Conservation (phyloP, 2,329 filamentous ascomycete species). For the Fusarium tanahbumbuense region DNA sequence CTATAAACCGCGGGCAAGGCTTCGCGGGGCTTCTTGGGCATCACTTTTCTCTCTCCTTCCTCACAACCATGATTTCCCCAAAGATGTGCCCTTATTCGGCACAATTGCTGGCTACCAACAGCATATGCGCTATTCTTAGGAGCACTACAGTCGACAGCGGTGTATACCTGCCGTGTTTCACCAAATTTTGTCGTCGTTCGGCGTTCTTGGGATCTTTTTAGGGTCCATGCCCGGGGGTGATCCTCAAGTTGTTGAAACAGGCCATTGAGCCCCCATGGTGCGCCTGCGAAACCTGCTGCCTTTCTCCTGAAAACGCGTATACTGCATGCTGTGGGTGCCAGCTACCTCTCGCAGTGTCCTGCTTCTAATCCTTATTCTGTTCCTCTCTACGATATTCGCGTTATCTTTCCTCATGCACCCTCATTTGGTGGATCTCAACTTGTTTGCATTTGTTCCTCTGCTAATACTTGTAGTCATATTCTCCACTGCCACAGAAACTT, state of each 20-base stretch:
- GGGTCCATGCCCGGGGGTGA: slow-evolving; percentile 27
- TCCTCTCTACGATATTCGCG: neutral
- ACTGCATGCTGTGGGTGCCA: neutral
- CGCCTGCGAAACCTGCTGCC: slow-evolving; percentile 23
- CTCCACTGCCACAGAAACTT: slow-evolving; percentile 23
- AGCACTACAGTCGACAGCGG: slow-evolving; percentile 7
- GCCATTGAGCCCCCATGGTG: slow-evolving; percentile 17
- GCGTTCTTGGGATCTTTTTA: slow-evolving; percentile 16
- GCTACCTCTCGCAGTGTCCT: neutral
- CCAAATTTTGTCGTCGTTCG: slow-evolving; percentile 13
- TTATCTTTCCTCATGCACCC: slow-evolving; percentile 9
- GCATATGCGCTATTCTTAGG: slow-evolving; percentile 7
- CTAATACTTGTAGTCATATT: slow-evolving; percentile 33
- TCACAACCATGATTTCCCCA: slow-evolving; percentile 6
- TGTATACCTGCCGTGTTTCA: slow-evolving; percentile 9
- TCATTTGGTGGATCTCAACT: slow-evolving; percentile 16
- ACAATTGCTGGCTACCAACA: slow-evolving; percentile 4
- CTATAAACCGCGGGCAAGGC: slow-evolving; percentile 5
- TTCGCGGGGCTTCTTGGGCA: slow-evolving; percentile 13
- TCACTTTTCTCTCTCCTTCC: slow-evolving; percentile 6
- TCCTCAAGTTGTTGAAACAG: slow-evolving; percentile 29
- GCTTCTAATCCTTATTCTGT: neutral
- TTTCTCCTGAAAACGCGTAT: slow-evolving; percentile 19
- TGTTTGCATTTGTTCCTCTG: slow-evolving; percentile 28
- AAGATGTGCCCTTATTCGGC: neutral